Base-by-base conservation (phyloP, 371 early-diverging fungal species). In the Gilbertella persicaria region DNA sequence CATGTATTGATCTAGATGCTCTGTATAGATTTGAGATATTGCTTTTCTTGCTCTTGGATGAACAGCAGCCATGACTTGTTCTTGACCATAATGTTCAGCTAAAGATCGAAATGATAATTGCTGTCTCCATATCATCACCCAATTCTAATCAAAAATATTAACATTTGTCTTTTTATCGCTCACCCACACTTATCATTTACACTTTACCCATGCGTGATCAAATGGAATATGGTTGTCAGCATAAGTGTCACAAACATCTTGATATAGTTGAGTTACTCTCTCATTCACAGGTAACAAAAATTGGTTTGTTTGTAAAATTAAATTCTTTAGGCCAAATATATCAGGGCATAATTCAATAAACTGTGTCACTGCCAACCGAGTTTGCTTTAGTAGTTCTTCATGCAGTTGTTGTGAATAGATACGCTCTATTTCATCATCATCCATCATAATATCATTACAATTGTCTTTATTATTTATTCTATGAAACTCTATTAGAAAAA, bases 121-220 rank as follows among this genome's bases (percentile, higher is more conserved):
- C 24, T 71, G 75, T 58, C 72, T 62, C 75, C 75, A 75, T 14
- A 69, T 33, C 10, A 71, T 50, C 4, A 62, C 50, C 75, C 75
- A 75, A 53, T 71, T 69, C 75, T 75, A 53, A 6, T 23, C 12
- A 43, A 1, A 37, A 23, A 48, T 7, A 42, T 36, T 25, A 56
- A 26, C 9, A 10, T 30, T 35, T 36, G 12, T 14, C 24, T 33
- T 36, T 36, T 45, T 24, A 25, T 40, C 33, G 33, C 50, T 47
- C 48, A 19, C 19, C 28, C 21, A 16, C 10, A 24, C 28, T 12
- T 3, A 5, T 26, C 38, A 40, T 8, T 40, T 29, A 23, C 2
- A 23, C 14, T 57, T 58, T 66, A 76, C 77, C 73, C 69, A 73
- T 28, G 62, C 63, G 61, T 73, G 71, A 54, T 76, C 73, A 55